Evolutionary conservation across 176 grass and related monocot species (phyloP), one percentile per base, ranked within the genome.

Genomic region (Alloteropsis semialata): DNA sequence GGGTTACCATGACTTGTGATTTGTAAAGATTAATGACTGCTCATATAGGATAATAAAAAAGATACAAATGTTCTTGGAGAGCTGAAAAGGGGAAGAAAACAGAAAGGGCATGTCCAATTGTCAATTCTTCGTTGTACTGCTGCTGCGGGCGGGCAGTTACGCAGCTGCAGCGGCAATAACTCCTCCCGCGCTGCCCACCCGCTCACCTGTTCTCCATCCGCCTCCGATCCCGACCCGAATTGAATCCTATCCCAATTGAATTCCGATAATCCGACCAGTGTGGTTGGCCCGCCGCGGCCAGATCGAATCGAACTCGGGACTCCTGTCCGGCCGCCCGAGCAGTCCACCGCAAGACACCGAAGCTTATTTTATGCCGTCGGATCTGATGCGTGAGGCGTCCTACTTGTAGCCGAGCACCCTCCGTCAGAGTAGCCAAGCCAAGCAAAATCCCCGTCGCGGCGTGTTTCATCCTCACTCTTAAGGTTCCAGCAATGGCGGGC

Each of bases 161-260:
- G 5, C 48, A 39, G 72, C 38, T 75, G 87, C 76, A 84, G n/a
- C 81, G n/a, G 81, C 87, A 51, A 75, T 75, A 34, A 69, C 87
- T 61, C 69, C 69, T 49, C n/a, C n/a, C n/a, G n/a, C n/a, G 30
- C 87, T 37, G 48, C 17, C 67, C 30, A 42, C 58, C 63, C 2
- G 44, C 42, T 69, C 38, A 78, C 57, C 75, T 30, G 30, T 22
- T 16, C 19, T 29, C 39, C 53, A 4, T 10, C 55, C 6, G 7
- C 67, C 18, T 64, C 54, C 19, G 11, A 48, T 60, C 10, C 29
- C 10, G 33, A 68, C 49, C 58, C 17, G 10, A 44, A 37, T n/a
- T n/a, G n/a, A n/a, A n/a, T n/a, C n/a, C n/a, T n/a, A n/a, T 15
- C 16, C 1, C 13, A 42, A 80, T 74, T 66, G 5, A 86, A 45